A percentile compares a stretch with the other conserved stretches of the same genome.
Conservation (phyloP, 139 green algal species). For the Chlamydomonas urium region DNA sequence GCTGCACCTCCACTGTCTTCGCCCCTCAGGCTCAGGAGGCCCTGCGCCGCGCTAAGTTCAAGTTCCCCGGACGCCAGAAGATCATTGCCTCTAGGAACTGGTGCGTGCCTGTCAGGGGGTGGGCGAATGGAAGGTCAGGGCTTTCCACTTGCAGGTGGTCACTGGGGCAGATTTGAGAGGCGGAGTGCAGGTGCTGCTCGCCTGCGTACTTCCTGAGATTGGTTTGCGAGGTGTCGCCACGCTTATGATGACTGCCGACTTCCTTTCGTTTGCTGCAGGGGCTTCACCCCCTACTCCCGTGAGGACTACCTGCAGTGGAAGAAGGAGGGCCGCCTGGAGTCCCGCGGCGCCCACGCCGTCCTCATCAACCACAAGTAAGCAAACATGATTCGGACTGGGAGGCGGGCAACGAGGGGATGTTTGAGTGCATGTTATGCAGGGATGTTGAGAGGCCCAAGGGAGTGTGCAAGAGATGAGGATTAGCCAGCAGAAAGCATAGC, state of each 20-base stretch:
- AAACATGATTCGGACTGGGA: background rate
- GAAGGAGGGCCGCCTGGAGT: constrained; percentile 83
- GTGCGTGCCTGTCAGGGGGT: too few species aligned
- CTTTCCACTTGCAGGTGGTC: too few species aligned
- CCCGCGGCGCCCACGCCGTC: constrained; percentile 83
- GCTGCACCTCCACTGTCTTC: too few species aligned
- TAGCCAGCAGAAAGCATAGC: background rate
- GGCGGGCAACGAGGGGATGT: background rate
- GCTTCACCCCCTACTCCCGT: constrained; percentile 88
- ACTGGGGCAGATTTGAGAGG: too few species aligned
- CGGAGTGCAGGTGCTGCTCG: too few species aligned
- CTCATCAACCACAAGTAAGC: constrained; percentile 16
- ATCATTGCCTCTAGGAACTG: constrained; percentile 93
- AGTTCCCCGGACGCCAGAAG: constrained; percentile 99
- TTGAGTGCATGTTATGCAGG: too few species aligned
- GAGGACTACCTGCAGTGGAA: constrained; percentile 93
- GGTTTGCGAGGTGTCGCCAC: too few species aligned
- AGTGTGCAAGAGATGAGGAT: too few species aligned
- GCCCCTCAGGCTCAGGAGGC: constrained; percentile 92
- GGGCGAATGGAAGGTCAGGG: too few species aligned
- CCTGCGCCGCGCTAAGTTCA: constrained; percentile 99
- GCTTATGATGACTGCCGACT: too few species aligned
- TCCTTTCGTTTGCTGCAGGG: constrained; percentile 58
- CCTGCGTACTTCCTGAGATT: too few species aligned
- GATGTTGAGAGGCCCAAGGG: too few species aligned